Percentiles rank a stretch among this genome's conserved stretches.
Conservation (phyloP, 139 green algal species). For the Micractinium conductrix region DNA sequence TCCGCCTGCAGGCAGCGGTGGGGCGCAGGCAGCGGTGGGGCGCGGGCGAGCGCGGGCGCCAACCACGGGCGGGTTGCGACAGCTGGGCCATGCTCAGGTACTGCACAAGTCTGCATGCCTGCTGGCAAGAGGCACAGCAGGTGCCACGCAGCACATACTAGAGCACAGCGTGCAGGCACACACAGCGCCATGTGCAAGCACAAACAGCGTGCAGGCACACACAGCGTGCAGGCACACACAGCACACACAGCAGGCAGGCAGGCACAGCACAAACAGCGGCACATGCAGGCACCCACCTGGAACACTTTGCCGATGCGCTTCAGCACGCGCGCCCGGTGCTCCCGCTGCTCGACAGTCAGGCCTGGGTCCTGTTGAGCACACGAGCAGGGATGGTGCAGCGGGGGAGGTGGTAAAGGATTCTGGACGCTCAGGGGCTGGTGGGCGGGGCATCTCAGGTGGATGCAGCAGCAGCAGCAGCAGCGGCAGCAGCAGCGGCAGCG, state of each 20-base stretch:
- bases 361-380: slow-evolving; percentile 37
- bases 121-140: not conserved
- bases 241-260: not conserved
- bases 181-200: not conserved
- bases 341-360: slow-evolving; percentile 31
- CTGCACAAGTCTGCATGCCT: too few species aligned
- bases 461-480: not conserved
- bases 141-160: not conserved
- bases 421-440: not conserved
- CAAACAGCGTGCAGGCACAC: not conserved
- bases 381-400: not conserved
- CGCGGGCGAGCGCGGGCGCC: too few species aligned
- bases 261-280: not conserved
- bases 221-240: not conserved
- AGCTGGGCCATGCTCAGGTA: not conserved
- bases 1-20: not conserved
- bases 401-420: too few species aligned
- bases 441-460: not conserved
- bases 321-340: slow-evolving; percentile 54
- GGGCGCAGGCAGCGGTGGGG: not conserved
- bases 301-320: slow-evolving; percentile 66
- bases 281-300: not conserved
- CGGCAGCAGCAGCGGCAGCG: not conserved
- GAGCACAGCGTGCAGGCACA: not conserved
- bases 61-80: too few species aligned